These are phyloP conservation scores for Onygenales sp. DNA, from an alignment of 2,329 filamentous ascomycete genomes.

Conservation along the genomic window DNA sequence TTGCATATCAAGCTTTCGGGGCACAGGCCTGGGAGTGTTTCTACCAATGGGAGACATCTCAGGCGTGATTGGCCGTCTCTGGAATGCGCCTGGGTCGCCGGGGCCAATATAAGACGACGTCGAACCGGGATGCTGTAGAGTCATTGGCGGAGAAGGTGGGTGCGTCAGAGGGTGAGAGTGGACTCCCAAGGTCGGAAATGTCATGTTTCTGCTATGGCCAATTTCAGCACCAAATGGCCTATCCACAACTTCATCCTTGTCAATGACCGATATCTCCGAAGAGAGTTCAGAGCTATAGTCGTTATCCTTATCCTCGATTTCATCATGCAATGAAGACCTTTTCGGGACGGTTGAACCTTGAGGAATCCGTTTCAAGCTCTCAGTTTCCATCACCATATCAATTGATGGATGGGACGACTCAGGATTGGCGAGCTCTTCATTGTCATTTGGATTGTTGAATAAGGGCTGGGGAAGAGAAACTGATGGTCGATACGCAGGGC, in stretches of 20 bases:
- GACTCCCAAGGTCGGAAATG: slow-evolving; percentile 31
- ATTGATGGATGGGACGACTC: slow-evolving; percentile 40
- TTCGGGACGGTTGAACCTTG: slow-evolving; percentile 33
- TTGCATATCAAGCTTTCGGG: slow-evolving; percentile 17
- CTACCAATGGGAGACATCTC: slow-evolving; percentile 27
- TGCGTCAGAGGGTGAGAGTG: slow-evolving; percentile 37
- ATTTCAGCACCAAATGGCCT: slow-evolving; percentile 21
- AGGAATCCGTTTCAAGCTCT: slow-evolving; percentile 41
- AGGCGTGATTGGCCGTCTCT: slow-evolving; percentile 31
- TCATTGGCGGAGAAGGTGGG: slow-evolving; percentile 38
- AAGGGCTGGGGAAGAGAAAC: slow-evolving; percentile 16
- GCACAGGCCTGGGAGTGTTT: slow-evolving; percentile 11
- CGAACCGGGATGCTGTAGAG: slow-evolving; percentile 29
- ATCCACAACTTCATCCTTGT: slow-evolving; percentile 26
- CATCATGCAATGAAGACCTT: background rate
- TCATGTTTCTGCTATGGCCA: slow-evolving; percentile 23
- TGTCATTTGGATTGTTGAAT: slow-evolving; percentile 18
- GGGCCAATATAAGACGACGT: slow-evolving; percentile 23
- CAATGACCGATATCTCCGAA: slow-evolving; percentile 41
- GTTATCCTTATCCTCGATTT: slow-evolving; percentile 29
- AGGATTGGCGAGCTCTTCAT: slow-evolving; percentile 18
- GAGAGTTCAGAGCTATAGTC: slow-evolving; percentile 46
- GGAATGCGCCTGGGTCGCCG: slow-evolving; percentile 21
- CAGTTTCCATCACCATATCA: slow-evolving; percentile 42
- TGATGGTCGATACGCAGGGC: slow-evolving; percentile 21